Percentiles rank a stretch among this genome's conserved stretches.
Conservation (phyloP, 441 rosid genomes). For the Erysimum cheiri region DNA sequence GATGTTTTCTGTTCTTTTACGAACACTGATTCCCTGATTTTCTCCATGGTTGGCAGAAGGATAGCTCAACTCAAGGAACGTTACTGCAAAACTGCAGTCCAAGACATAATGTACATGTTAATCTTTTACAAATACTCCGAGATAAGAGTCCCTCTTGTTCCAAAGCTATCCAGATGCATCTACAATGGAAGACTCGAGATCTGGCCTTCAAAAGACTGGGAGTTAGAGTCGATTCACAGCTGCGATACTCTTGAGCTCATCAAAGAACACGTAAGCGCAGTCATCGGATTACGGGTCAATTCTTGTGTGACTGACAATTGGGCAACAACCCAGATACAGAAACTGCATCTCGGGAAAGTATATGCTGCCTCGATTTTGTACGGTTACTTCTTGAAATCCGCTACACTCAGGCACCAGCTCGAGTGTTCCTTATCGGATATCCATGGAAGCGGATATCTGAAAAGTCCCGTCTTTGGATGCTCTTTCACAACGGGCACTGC, state of each 20-base stretch:
- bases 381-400: constrained; percentile 90
- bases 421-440: constrained; percentile 56
- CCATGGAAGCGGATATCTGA: constrained; percentile 46
- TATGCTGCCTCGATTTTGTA: constrained; percentile 77
- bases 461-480: constrained; percentile 54
- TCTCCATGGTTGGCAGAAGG: constrained; percentile 57
- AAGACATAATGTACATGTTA: constrained; percentile 88
- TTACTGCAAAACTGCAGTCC: constrained; percentile 69
- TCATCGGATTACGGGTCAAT: constrained; percentile 75
- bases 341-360: constrained; percentile 54
- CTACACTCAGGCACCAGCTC: constrained; percentile 69
- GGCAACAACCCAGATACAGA: constrained; percentile 75
- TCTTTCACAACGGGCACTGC: constrained; percentile 28
- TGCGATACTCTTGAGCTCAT: constrained; percentile 71
- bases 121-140: constrained; percentile 82
- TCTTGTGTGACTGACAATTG: constrained; percentile 78
- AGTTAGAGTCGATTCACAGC: constrained; percentile 78
- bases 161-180: constrained; percentile 81
- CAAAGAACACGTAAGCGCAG: constrained; percentile 72
- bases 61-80: constrained; percentile 73
- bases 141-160: constrained; percentile 78
- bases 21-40: constrained; percentile 3
- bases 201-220: constrained; percentile 88
- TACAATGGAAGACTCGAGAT: constrained; percentile 84
- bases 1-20: neutral